Percentiles rank a stretch among this genome's conserved stretches.
Conservation (phyloP, 75 land plant genomes). For the Selaginella moellendorffii region DNA sequence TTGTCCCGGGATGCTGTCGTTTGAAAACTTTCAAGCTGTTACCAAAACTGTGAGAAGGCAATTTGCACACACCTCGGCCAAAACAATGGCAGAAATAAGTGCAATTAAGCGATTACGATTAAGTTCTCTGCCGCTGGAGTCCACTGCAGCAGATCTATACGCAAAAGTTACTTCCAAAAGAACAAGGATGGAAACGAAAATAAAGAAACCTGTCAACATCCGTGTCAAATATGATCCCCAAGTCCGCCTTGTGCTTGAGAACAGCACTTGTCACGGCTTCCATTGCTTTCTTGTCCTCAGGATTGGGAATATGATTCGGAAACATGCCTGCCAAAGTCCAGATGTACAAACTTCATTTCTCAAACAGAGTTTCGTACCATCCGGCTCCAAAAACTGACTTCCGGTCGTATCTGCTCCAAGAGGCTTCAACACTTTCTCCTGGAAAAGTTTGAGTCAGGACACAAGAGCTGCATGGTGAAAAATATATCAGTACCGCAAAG, state of each 20-base stretch:
- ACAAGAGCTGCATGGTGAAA: neutral
- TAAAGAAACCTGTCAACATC: slow-evolving; percentile 80
- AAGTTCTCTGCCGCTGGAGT: slow-evolving; percentile 67
- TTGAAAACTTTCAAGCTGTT: neutral
- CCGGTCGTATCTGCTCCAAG: slow-evolving; percentile 49
- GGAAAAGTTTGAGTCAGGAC: slow-evolving; percentile 8
- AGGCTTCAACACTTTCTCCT: slow-evolving; percentile 51
- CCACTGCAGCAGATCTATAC: slow-evolving; percentile 86
- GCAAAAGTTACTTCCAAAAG: too few species aligned
- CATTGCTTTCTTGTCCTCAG: slow-evolving; percentile 93
- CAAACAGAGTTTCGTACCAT: too few species aligned
- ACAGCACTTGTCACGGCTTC: slow-evolving; percentile 77
- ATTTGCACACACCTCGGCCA: slow-evolving; percentile 44
- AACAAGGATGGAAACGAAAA: slow-evolving; percentile 12
- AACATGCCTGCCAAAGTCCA: slow-evolving; percentile 68
- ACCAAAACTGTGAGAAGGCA: neutral
- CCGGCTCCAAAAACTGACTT: slow-evolving; percentile 65
- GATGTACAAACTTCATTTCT: too few species aligned
- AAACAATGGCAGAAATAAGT: slow-evolving; percentile 77
- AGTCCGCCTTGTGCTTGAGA: slow-evolving; percentile 68
- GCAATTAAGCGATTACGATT: slow-evolving; percentile 90
- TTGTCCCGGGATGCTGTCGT: slow-evolving; percentile 87
- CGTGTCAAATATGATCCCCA: slow-evolving; percentile 95
- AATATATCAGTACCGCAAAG: slow-evolving; percentile 49
- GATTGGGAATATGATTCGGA: slow-evolving; percentile 97